Conservation (phyloP, 306 rosid species). For the Fragaria nilgerrensis region DNA sequence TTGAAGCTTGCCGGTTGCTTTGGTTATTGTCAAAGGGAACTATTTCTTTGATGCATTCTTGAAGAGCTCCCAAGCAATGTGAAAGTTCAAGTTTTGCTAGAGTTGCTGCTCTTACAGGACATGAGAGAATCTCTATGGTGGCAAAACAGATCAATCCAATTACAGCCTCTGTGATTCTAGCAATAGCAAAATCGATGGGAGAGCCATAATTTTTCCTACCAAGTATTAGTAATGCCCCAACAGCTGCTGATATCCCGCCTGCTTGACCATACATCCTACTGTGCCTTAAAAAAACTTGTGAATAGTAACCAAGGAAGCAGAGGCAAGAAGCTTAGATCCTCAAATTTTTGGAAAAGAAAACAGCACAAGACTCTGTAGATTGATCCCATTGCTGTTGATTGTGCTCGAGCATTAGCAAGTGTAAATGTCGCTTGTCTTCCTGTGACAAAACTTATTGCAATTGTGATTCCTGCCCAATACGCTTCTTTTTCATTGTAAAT, state of each 20-base stretch:
- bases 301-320: slow-evolving; percentile 73
- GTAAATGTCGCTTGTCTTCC: slow-evolving; percentile 61
- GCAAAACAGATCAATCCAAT: slow-evolving; percentile 65
- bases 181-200: slow-evolving; percentile 59
- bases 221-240: slow-evolving; percentile 62
- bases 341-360: slow-evolving; percentile 33
- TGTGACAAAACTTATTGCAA: slow-evolving; percentile 51
- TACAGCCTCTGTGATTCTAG: slow-evolving; percentile 58
- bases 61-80: slow-evolving; percentile 38
- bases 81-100: slow-evolving; percentile 64
- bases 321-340: slow-evolving; percentile 39
- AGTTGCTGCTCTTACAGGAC: slow-evolving; percentile 60
- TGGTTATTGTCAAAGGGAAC: not conserved
- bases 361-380: slow-evolving; percentile 61
- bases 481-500: slow-evolving; percentile 50
- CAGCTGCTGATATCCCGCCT: slow-evolving; percentile 64
- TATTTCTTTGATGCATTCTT: slow-evolving; percentile 47
- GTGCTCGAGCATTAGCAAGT: slow-evolving; percentile 64
- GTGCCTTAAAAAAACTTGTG: slow-evolving; percentile 53
- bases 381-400: slow-evolving; percentile 76
- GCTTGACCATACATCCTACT: slow-evolving; percentile 80
- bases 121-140: slow-evolving; percentile 40
- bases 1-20: slow-evolving; percentile 18
- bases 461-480: slow-evolving; percentile 72
- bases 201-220: slow-evolving; percentile 63